Evolutionary conservation across 2,329 filamentous ascomycete species (phyloP).

Genomic region (Aureobasidium mangrovei): DNA sequence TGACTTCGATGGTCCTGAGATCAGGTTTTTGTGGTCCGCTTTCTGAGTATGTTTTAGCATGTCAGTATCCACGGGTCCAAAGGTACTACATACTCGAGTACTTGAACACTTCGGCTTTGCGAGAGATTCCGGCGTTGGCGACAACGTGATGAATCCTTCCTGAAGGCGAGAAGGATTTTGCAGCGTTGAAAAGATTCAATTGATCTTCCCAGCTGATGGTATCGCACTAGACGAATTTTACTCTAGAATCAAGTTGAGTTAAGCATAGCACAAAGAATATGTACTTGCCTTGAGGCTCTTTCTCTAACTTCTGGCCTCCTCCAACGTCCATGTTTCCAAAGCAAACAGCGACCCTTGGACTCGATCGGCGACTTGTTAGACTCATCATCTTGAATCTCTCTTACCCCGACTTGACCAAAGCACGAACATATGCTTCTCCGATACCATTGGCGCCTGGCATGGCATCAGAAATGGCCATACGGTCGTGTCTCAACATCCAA

Average conservation of each 20-base stretch:
- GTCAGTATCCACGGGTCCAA: neutral
- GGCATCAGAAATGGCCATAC: neutral
- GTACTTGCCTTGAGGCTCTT: constrained; percentile 16
- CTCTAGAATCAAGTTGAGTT: constrained; percentile 15
- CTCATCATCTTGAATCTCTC: neutral
- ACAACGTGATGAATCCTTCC: constrained; percentile 23
- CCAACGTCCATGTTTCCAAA: constrained; percentile 26
- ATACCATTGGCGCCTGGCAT: constrained; percentile 24
- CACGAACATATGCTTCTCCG: constrained; percentile 1
- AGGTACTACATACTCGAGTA: neutral
- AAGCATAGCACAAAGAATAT: too few relatives aligned
- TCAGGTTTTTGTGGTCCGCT: constrained; percentile 15
- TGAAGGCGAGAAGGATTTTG: constrained; percentile 17
- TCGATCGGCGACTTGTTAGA: constrained; percentile 19
- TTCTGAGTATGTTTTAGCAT: neutral
- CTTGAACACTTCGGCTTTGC: neutral
- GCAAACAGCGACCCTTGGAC: constrained; percentile 27
- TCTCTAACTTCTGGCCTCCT: constrained; percentile 22
- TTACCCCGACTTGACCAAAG: neutral
- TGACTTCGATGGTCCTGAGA: constrained; percentile 18
- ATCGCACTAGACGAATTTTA: constrained; percentile 25
- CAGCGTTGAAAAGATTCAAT: constrained; percentile 24
- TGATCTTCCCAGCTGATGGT: constrained; percentile 26
- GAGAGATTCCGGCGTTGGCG: constrained; percentile 24
- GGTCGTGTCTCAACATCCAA: neutral